phyloP scores from a whole-genome alignment of 2,329 filamentous ascomycete genomes.

The Zalaria sp. region DNA sequence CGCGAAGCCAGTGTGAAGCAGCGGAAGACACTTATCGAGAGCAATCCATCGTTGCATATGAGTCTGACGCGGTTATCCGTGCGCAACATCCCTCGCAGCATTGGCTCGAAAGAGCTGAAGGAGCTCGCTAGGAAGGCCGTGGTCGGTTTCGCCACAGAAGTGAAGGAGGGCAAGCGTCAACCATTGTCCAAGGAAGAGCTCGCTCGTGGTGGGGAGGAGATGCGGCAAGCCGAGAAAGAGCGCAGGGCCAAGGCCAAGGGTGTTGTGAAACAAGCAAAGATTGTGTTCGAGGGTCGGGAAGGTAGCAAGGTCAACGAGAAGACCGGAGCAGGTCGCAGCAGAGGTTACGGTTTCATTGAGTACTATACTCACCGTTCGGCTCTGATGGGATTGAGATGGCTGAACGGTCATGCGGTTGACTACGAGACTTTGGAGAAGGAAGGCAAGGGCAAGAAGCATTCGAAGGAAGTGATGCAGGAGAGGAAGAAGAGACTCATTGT shows the following conservation, averaged over 20 bases:
- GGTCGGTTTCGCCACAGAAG: constrained; percentile 84
- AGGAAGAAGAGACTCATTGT: constrained; percentile 83
- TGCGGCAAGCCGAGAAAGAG: constrained; percentile 64
- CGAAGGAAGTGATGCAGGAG: constrained; percentile 40
- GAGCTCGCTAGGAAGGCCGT: constrained; percentile 81
- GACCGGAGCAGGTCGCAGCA: constrained; percentile 64
- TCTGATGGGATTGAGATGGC: constrained; percentile 84
- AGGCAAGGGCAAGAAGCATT: constrained; percentile 20
- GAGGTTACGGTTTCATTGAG: constrained; percentile 95
- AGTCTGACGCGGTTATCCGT: constrained; percentile 82
- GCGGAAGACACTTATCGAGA: constrained; percentile 78
- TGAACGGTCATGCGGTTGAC: constrained; percentile 62
- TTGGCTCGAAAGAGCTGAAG: constrained; percentile 80
- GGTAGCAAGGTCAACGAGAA: constrained; percentile 72
- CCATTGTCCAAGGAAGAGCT: constrained; percentile 84
- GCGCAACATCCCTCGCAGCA: constrained; percentile 74
- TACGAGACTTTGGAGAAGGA: constrained; percentile 34
- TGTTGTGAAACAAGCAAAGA: constrained; percentile 82
- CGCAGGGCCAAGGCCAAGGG: constrained; percentile 74
- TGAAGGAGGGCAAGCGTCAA: constrained; percentile 60
- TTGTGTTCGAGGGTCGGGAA: constrained; percentile 79
- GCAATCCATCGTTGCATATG: constrained; percentile 77
- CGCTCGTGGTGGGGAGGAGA: constrained; percentile 62
- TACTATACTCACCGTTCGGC: constrained; percentile 89
- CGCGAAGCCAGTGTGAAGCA: constrained; percentile 77